These are phyloP conservation scores for Leishmania arabica DNA, from an alignment of 208 protist genomes.

Conservation along the genomic window DNA sequence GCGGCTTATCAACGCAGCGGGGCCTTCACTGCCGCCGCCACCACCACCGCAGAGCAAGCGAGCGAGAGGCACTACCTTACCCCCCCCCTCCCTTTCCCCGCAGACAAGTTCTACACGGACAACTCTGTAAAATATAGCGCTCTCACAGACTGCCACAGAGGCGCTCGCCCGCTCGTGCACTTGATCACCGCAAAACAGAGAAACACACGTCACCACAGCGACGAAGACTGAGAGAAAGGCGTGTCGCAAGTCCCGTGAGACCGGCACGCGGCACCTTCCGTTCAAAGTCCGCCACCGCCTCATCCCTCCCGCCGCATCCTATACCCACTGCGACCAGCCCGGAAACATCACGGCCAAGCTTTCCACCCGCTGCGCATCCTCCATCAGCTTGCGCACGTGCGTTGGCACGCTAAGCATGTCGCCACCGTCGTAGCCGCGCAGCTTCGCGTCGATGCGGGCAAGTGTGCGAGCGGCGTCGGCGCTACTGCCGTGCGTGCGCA, in stretches of 20 bases:
- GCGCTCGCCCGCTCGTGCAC: neutral
- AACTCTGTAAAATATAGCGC: neutral
- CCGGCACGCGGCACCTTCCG: neutral
- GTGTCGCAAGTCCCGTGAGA: too few relatives aligned
- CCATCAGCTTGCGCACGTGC: constrained; percentile 72
- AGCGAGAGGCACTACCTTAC: neutral
- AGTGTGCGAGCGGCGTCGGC: constrained; percentile 82
- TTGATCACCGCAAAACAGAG: neutral
- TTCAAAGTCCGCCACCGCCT: neutral
- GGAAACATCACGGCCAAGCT: constrained; percentile 69
- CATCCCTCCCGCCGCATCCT: neutral
- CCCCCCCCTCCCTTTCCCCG: neutral
- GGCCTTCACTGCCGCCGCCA: neutral
- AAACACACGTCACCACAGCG: neutral
- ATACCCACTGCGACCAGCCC: constrained; percentile 89
- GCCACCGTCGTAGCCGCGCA: constrained; percentile 77
- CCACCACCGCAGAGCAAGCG: neutral
- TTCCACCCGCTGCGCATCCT: constrained; percentile 69
- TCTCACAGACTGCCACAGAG: neutral
- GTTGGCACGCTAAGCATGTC: constrained; percentile 60
- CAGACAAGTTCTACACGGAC: neutral
- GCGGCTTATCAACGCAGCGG: neutral
- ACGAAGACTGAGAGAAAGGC: neutral
- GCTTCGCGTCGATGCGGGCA: constrained; percentile 84
- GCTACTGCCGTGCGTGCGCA: constrained; percentile 30